Base-by-base conservation (phyloP, 164 flowering plant genomes). In the Vitis labrusca region DNA sequence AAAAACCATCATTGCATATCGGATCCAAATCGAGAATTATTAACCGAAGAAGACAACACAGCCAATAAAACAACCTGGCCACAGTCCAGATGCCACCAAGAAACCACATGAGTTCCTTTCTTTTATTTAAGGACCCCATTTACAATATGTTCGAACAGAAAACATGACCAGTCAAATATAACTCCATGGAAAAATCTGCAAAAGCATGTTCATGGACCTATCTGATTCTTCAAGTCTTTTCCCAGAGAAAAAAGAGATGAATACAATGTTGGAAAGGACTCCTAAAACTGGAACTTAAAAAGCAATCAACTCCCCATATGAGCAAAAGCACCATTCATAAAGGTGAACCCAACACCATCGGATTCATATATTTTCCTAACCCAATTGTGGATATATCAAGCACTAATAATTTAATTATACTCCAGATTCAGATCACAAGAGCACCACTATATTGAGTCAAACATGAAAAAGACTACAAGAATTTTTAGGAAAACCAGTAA, bases 361-460 rank as follows among this genome's bases (percentile, higher is more conserved):
- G 49, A n/a, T 63, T 9, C 29, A 63, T 44, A 9, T 3, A 16
- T 49, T 16, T 17, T 11, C 7, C 11, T 0, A 32, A 19, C 17
- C 30, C 50, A 71, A 30, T 49, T 48, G 49, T 15, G 47, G 67
- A 57, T 64, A 53, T 15, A 44, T 9, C 48, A 62, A 32, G 14
- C 53, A 10, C 8, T 8, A 19, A 37, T 37, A 37, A 23, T 30
- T 19, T 9, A 51, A 66, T 14, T 54, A 50, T 64, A 58, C 30
- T 64, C 49, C 69, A 64, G 64, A 67, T 59, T 50, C 56, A 69
- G 64, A 73, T 48, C 61, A 10, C 14, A 47, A 52, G 1, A 9
- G 29, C 56, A 27, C 49, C 27, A 17, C 50, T 49, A 32, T 50
- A 12, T 47, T 8, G 19, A 64, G 66, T 65, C 66, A 74, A 74